A percentile compares a stretch with the other conserved stretches of the same genome.
phyloP scores from a whole-genome alignment of 1,139 yeast genomes.

The Taphrina wiesneri region DNA sequence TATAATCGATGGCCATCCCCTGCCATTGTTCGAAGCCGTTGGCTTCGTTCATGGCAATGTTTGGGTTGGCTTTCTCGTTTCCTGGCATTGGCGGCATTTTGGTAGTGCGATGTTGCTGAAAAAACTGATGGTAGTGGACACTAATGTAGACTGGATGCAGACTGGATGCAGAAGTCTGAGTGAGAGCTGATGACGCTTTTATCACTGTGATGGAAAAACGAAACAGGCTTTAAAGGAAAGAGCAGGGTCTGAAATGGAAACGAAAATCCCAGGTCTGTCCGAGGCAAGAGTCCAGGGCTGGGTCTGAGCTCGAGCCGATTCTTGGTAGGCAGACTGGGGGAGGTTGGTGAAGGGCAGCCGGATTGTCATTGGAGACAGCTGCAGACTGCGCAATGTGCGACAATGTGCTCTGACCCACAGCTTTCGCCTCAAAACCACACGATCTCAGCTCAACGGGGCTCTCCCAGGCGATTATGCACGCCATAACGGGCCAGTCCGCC shows the following conservation, averaged over 20 bases:
- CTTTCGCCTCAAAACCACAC: neutral
- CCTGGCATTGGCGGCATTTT: constrained; percentile 29
- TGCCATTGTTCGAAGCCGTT: constrained; percentile 29
- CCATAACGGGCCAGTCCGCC: neutral
- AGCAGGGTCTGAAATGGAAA: no score
- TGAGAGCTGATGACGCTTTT: no score
- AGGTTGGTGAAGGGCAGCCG: neutral
- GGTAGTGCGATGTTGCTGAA: neutral
- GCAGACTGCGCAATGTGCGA: neutral
- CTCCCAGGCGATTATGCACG: neutral
- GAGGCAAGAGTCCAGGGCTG: neutral
- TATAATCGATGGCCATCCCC: constrained; percentile 19
- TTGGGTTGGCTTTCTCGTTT: constrained; percentile 31
- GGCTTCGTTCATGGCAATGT: constrained; percentile 34
- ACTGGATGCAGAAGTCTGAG: neutral
- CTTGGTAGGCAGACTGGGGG: neutral
- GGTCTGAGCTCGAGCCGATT: neutral
- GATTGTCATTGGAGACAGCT: neutral
- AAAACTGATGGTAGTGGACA: neutral
- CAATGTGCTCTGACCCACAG: neutral
- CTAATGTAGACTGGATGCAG: neutral
- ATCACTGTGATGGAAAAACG: no score
- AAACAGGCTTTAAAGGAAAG: neutral
- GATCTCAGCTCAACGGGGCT: neutral
- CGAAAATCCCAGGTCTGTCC: neutral